Percentiles rank a stretch among this genome's conserved stretches.
Conservation (phyloP, 176 grass and related monocot species). For the Alopecurus myosuroides region DNA sequence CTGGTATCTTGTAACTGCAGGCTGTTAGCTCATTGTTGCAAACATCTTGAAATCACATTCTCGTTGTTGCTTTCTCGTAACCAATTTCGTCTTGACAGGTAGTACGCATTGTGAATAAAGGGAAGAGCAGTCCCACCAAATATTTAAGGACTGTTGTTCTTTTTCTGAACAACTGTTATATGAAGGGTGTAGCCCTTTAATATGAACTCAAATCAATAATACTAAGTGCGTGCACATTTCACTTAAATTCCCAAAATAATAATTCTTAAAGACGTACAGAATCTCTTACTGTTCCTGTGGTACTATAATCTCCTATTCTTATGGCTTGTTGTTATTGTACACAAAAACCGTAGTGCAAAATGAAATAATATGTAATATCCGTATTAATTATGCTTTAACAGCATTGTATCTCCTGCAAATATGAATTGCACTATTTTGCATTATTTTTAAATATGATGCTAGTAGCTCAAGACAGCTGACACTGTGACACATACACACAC, state of each 20-base stretch:
- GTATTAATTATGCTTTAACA: neutral
- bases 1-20: neutral
- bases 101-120: slow-evolving; percentile 8
- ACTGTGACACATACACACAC: neutral
- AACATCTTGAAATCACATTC: neutral
- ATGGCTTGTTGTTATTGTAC: neutral
- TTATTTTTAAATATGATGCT: neutral
- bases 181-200: neutral
- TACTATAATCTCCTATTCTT: neutral
- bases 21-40: slow-evolving; percentile 1
- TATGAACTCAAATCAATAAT: neutral
- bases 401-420: neutral
- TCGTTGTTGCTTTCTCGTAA: neutral
- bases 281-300: neutral
- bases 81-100: neutral
- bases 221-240: neutral
- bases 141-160: neutral
- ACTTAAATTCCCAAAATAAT: neutral
- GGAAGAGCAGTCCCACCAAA: neutral
- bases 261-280: neutral
- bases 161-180: neutral
- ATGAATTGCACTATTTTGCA: neutral
- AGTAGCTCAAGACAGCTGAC: neutral
- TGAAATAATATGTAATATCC: neutral
- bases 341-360: neutral